phyloP scores from a whole-genome alignment of 2,329 filamentous ascomycete genomes.

The Epichloe sibirici region DNA sequence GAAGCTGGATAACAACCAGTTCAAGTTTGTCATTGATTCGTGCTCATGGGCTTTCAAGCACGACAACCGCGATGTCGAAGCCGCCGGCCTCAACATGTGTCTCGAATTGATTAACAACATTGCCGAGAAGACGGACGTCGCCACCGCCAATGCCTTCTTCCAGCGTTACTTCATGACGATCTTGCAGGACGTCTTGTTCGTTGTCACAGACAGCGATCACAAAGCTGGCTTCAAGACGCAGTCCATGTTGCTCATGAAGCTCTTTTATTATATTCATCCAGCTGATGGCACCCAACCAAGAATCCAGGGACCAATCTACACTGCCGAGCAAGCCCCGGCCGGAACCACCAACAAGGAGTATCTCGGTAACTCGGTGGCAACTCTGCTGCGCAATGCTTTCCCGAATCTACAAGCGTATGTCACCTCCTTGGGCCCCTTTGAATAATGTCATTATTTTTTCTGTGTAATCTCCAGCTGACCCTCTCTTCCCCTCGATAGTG shows the following conservation, averaged over 20 bases:
- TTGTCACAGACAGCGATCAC: slow-evolving; percentile 93
- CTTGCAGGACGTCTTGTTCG: slow-evolving; percentile 95
- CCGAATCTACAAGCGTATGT: slow-evolving; percentile 81
- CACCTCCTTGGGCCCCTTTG: neutral
- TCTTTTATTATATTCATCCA: slow-evolving; percentile 89
- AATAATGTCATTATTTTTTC: neutral
- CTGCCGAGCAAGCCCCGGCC: slow-evolving; percentile 64
- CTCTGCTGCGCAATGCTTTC: slow-evolving; percentile 79
- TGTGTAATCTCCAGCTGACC: slow-evolving; percentile 21
- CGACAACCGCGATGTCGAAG: slow-evolving; percentile 95
- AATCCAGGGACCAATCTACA: slow-evolving; percentile 86
- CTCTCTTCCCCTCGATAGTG: slow-evolving; percentile 30
- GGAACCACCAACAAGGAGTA: slow-evolving; percentile 89
- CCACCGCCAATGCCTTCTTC: slow-evolving; percentile 91
- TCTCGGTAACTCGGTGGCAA: slow-evolving; percentile 75
- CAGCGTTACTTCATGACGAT: slow-evolving; percentile 94
- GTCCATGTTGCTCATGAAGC: slow-evolving; percentile 80
- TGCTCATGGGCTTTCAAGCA: slow-evolving; percentile 99
- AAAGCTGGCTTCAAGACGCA: slow-evolving; percentile 99
- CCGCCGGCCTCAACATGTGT: slow-evolving; percentile 94
- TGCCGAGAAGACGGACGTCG: slow-evolving; percentile 75
- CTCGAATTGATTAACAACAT: slow-evolving; percentile 96
- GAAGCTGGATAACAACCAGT: slow-evolving; percentile 88
- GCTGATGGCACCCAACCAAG: slow-evolving; percentile 59
- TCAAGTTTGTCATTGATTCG: slow-evolving; percentile 98